Percentiles rank a stretch among this genome's conserved stretches.
These are phyloP conservation scores for Tylopilus plumbeoviolaceoides DNA, from an alignment of 768 basidiomycete species.

Conservation along the genomic window DNA sequence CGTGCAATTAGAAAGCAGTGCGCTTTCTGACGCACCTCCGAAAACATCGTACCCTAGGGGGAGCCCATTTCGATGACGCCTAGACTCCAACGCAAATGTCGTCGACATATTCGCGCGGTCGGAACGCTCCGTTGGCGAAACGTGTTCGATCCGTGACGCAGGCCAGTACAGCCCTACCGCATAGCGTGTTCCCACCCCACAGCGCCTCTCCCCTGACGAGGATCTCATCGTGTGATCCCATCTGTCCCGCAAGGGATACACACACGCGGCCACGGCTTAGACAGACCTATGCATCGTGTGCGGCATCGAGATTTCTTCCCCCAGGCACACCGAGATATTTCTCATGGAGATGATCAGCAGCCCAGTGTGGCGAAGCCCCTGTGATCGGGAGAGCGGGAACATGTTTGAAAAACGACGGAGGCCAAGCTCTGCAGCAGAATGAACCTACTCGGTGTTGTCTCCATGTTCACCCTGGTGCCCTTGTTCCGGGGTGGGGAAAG, in stretches of 20 bases:
- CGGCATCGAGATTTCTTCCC: constrained; percentile 10
- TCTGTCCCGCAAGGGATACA: constrained; percentile 4
- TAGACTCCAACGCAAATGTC: constrained; percentile 10
- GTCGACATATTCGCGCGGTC: not conserved
- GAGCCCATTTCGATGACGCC: not conserved
- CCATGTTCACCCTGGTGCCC: constrained; percentile 13
- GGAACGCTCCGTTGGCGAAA: not conserved
- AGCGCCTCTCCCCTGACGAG: constrained; percentile 17
- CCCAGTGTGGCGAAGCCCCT: not conserved
- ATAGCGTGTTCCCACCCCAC: constrained; percentile 24
- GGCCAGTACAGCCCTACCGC: constrained; percentile 6
- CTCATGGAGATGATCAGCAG: constrained; percentile 15
- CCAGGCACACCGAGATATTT: constrained; percentile 13
- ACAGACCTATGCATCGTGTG: constrained; percentile 38
- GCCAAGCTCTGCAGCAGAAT: constrained; percentile 1
- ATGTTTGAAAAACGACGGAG: not conserved
- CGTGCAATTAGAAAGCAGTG: not conserved
- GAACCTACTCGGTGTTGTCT: constrained; percentile 34
- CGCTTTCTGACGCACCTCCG: constrained; percentile 8
- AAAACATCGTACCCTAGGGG: not conserved
- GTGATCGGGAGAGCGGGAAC: not conserved
- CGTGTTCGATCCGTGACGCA: not conserved
- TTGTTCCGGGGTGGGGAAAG: constrained; percentile 16
- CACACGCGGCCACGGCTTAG: not conserved
- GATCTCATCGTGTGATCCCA: not conserved